Percentiles rank a stretch among this genome's conserved stretches.
These are phyloP conservation scores for Pseudevernia furfuracea DNA, from an alignment of 495 filamentous ascomycete genomes.

Conservation along the genomic window DNA sequence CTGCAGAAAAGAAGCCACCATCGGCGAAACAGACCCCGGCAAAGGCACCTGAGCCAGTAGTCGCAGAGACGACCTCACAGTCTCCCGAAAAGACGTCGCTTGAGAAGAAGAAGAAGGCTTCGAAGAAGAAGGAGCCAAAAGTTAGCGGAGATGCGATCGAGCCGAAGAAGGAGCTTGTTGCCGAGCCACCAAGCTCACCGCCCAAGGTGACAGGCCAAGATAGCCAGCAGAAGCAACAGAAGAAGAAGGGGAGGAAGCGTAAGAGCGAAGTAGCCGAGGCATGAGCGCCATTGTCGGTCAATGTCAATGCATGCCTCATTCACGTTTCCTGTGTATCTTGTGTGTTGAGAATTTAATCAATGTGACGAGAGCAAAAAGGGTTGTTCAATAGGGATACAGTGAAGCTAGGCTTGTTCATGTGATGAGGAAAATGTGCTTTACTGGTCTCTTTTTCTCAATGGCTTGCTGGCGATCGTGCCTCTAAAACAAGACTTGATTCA, in stretches of 20 bases:
- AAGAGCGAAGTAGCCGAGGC: slow-evolving; percentile 44
- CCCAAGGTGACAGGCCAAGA: slow-evolving; percentile 30
- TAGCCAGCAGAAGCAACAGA: slow-evolving; percentile 26
- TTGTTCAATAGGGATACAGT: neutral
- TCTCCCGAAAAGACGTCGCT: slow-evolving; percentile 35
- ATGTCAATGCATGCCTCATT: neutral
- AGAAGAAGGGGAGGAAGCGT: slow-evolving; percentile 60
- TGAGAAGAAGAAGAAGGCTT: slow-evolving; percentile 35
- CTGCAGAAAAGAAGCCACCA: slow-evolving; percentile 25
- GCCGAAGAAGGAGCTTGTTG: slow-evolving; percentile 36
- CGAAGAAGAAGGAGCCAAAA: slow-evolving; percentile 39
- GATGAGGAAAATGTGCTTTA: neutral
- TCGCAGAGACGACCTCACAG: slow-evolving; percentile 23
- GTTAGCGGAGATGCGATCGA: slow-evolving; percentile 32
- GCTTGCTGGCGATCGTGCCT: neutral
- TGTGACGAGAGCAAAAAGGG: neutral
- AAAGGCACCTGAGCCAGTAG: slow-evolving; percentile 26
- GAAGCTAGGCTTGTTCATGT: neutral
- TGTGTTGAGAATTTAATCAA: neutral
- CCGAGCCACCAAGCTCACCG: slow-evolving; percentile 46
- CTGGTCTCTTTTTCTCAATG: neutral
- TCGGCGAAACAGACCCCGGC: slow-evolving; percentile 25
- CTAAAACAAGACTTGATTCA: neutral
- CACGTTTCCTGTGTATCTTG: slow-evolving; percentile 1
- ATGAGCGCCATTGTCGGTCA: slow-evolving; percentile 6